Base-by-base conservation (phyloP, 1,284 basidiomycete genomes). In the Ganoderma resinaceum region DNA sequence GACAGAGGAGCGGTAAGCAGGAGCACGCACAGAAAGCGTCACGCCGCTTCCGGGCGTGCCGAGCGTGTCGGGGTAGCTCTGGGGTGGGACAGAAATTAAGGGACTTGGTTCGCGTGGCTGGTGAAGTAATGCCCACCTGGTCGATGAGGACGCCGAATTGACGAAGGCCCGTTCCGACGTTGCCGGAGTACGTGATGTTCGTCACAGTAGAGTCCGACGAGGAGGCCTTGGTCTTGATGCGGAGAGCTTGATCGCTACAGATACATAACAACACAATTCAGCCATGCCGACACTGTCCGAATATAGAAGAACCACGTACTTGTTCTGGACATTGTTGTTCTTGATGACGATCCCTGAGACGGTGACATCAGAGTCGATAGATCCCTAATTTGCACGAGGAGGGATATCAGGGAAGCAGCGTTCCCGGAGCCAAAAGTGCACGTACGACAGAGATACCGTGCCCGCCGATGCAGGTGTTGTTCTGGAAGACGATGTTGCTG, bases 371-470 rank as follows among this genome's bases (percentile, higher is more conserved):
- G 84, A 86, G 38, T 73, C 64, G 67, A 89, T 85, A 0, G 88
- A 90, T 29, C 89, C 89, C 76, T 80, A 35, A 4, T 33, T 26
- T 33, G 43, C 20, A 33, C 20, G 12, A 20, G 37, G n/a, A n/a
- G 57, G 43, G 42, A 29, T 26, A n/a, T 37, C 14, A 52, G 6
- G 35, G 40, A 6, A 20, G 20, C 2, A 31, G 11, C 16, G 14
- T 29, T 2, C 7, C 4, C 26, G 1, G 18, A 8, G 7, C 12
- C 11, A 37, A 20, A 0, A 12, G 20, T 1, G 37, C 18, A 35
- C 62, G 31, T 66, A 77, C 81, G 33, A 91, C 82, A 5, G 87
- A 89, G 67, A 89, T 85, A 40, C 90, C 89, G 67, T 91, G 89
- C 4, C 89, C 88, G 16, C 82, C 81, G 1, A 80, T 78, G 76